Evolutionary conservation across 495 filamentous ascomycete genomes (phyloP), one percentile per base, ranked within the genome.

Genomic region (Hyaloscypha finlandica): DNA sequence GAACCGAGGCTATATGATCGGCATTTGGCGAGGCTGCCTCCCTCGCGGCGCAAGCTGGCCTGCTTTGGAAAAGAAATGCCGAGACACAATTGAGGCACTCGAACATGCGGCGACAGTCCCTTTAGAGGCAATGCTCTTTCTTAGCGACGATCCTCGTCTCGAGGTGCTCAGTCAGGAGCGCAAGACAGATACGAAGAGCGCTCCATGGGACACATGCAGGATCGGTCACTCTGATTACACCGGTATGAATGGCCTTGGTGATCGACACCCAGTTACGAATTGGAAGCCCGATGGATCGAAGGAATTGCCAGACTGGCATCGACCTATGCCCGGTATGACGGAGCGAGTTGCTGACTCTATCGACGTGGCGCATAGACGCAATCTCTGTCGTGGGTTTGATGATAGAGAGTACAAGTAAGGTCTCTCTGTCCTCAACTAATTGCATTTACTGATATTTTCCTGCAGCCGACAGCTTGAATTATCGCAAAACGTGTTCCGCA

Each of bases 401-500:
- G 77, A 86, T 55, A 78, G 78, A 53, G 90, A 80, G 77, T 93
- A 93, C 73, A 85, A 84, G 75, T 85, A 77, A 73, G 79, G 82
- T 53, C 59, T 71, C 31, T 29, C 42, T 67, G 22, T 25, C 32
- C 53, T 67, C 6, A n/a, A n/a, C 53, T 32, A 3, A 20, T 1
- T 39, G 45, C 16, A 42, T 56, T 52, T 66, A 25, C 63, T 68
- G 60, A 68, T 42, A 20, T 16, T 60, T 6, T 30, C 19, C 35
- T 53, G 12, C 65, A 87, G 84, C 65, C 78, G 81, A 25, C 80
- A 82, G 62, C 81, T 85, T 59, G 91, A 96, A 59, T 73, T 92
- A 2, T 92, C 91, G 20, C 92, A 96, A 72, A 94, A 93, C 67
- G 78, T 91, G 20, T 89, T 91, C 68, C 82, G 89, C 20, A 79